Evolutionary conservation across 2,329 filamentous ascomycete species (phyloP), one percentile per base, ranked within the genome.

Genomic region (Dactylellina cionopaga): DNA sequence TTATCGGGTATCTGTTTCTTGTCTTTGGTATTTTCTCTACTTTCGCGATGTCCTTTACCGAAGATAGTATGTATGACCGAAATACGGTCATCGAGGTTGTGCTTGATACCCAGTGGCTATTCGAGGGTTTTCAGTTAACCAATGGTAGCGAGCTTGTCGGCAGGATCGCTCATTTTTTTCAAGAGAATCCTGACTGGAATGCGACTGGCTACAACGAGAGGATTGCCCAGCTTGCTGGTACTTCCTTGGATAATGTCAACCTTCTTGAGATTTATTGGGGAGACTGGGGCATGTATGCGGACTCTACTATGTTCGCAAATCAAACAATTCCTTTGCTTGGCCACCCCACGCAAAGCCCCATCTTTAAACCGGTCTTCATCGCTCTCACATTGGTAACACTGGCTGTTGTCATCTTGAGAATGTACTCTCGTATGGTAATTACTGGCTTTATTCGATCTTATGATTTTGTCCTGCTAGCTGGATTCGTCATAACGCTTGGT

Each of bases 381-480:
- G 11, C 47, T 19, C 51, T 66, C 24, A 56, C 49, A 4, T 13
- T 66, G 3, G 22, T 66, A n/a, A 58, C 62, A 2, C 17, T 66
- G 6, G 35, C 24, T 13, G 39, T 58, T 13, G 44, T 66, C 41
- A 24, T 17, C 3, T 13, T 37, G 22, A 56, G 62, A 24, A 37
- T 66, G 33, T 66, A 66, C 22, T 66, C 62, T n/a, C 49, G 62
- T 1, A 25, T 58, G 5, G 49, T 31, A 1, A 49, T 66, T 19
- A 47, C 62, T 33, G 62, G 62, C 9, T 66, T 56, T n/a, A 39
- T 66, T 37, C 39, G 43, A n/a, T 66, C 62, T 13, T 66, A 66
- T 51, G 62, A 66, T 15, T 66, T 25, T 6, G 51, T 66, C 39
- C 22, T 66, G 2, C 27, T 66, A 5, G 41, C 15, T 15, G 62